Evolutionary conservation across 345 rosid species (phyloP).

Genomic region (Dovyalis caffra): DNA sequence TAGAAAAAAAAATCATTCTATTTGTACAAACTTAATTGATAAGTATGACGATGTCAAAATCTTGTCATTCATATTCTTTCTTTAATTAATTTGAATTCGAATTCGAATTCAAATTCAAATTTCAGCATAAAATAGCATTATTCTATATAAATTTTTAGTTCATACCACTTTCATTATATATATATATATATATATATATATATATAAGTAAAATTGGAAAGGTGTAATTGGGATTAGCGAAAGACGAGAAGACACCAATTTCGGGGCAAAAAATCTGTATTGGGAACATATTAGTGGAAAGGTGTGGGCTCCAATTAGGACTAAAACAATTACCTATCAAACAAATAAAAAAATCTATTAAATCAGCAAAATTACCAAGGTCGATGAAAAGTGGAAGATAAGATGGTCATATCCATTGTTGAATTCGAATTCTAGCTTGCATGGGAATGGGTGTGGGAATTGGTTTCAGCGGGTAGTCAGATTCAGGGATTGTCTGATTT

Average conservation of each 20-base stretch:
- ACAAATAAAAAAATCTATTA: background rate
- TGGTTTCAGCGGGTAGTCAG: background rate
- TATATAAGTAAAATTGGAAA: no score
- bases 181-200: no score
- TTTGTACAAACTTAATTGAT: no score
- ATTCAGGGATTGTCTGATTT: slow-evolving; percentile 8
- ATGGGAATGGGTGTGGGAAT: slow-evolving; percentile 36
- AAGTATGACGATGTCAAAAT: no score
- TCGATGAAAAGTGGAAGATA: background rate
- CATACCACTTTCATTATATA: no score
- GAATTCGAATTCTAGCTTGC: slow-evolving; percentile 7
- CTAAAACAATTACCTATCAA: background rate
- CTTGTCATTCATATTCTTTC: no score
- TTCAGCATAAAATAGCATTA: no score
- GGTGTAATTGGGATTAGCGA: background rate
- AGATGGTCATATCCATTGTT: background rate
- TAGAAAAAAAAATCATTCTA: no score
- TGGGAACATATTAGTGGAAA: background rate
- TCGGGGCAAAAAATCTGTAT: background rate
- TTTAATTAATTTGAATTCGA: no score
- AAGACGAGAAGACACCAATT: background rate
- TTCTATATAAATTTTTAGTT: no score
- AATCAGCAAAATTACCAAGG: background rate
- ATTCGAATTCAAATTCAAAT: no score
- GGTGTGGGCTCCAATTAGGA: background rate